Conservation (phyloP, 2,329 filamentous ascomycete genomes). For the Chrysoporthe cubensis region DNA sequence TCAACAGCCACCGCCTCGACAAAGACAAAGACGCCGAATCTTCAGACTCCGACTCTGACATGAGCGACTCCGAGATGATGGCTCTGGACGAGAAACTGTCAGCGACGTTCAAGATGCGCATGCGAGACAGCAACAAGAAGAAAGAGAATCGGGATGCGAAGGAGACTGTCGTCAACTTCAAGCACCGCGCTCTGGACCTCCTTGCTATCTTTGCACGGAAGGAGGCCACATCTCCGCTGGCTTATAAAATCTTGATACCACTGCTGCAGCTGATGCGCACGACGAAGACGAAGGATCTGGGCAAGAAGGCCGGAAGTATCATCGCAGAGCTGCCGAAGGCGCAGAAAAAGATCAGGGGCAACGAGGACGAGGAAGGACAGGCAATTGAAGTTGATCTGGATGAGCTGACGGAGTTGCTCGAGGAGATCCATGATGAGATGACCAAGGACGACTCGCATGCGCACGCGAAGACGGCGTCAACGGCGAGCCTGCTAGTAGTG, state of each 20-base stretch:
- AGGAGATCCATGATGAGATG: slow-evolving; percentile 70
- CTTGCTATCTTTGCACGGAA: slow-evolving; percentile 83
- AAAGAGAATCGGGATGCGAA: slow-evolving; percentile 87
- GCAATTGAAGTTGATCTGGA: slow-evolving; percentile 34
- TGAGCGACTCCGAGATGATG: slow-evolving; percentile 97
- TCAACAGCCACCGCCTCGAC: slow-evolving; percentile 71
- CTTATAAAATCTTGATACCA: slow-evolving; percentile 73
- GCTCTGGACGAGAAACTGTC: slow-evolving; percentile 80
- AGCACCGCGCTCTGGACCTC: slow-evolving; percentile 88
- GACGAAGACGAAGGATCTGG: slow-evolving; percentile 76
- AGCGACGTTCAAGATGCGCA: slow-evolving; percentile 81
- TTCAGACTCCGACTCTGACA: slow-evolving; percentile 72
- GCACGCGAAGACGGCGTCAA: slow-evolving; percentile 76
- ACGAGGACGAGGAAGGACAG: slow-evolving; percentile 47
- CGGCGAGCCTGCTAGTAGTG: slow-evolving; percentile 69
- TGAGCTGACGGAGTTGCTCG: slow-evolving; percentile 59
- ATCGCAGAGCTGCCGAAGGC: slow-evolving; percentile 73
- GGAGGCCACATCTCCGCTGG: slow-evolving; percentile 69
- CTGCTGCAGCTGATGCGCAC: slow-evolving; percentile 76
- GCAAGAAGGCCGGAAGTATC: slow-evolving; percentile 72
- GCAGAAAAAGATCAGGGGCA: slow-evolving; percentile 60
- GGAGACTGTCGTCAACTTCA: slow-evolving; percentile 90
- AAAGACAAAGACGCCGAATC: slow-evolving; percentile 60
- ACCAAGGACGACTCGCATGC: slow-evolving; percentile 66
- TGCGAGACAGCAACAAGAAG: slow-evolving; percentile 74